Evolutionary conservation across 805 yeast species (phyloP).

Genomic region (Spathaspora hagerdaliae): DNA sequence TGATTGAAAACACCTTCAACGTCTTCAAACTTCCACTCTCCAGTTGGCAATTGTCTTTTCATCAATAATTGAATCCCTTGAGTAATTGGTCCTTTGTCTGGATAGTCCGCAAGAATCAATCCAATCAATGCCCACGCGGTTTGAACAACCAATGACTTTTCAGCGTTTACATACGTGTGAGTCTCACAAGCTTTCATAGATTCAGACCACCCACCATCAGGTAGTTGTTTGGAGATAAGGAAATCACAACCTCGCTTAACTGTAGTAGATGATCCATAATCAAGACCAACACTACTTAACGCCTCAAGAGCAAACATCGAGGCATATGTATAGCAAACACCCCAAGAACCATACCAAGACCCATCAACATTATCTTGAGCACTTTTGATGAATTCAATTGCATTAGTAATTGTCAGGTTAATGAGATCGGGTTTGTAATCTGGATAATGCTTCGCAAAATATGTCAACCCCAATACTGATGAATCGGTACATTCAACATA

Average conservation of each 20-base stretch:
- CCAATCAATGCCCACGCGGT: conserved; percentile 93
- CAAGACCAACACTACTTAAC: conserved; percentile 61
- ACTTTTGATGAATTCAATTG: conserved; percentile 64
- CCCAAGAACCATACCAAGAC: conserved; percentile 99
- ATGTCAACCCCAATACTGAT: conserved; percentile 80
- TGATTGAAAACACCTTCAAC: conserved; percentile 97
- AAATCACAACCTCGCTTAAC: conserved; percentile 84
- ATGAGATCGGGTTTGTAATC: conserved; percentile 67
- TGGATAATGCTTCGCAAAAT: conserved; percentile 61
- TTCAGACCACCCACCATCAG: conserved; percentile 98
- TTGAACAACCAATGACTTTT: conserved; percentile 71
- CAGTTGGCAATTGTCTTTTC: conserved; percentile 62
- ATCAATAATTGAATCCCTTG: conserved; percentile 63
- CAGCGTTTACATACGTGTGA: conserved; percentile 64
- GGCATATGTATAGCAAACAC: conserved; percentile 92
- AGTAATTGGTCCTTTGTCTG: conserved; percentile 57
- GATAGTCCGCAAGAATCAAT: conserved; percentile 74
- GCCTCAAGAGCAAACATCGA: conserved; percentile 98
- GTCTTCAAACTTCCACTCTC: conserved; percentile 82
- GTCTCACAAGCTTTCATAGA: conserved; percentile 87
- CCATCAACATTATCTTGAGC: conserved; percentile 73
- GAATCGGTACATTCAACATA: conserved; percentile 98
- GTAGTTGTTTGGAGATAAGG: conserved; percentile 65
- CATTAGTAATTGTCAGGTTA: conserved; percentile 63
- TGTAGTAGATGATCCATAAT: conserved; percentile 54